Base-by-base conservation (phyloP, 140 eudicot genomes). In the Oenanthe javanica region DNA sequence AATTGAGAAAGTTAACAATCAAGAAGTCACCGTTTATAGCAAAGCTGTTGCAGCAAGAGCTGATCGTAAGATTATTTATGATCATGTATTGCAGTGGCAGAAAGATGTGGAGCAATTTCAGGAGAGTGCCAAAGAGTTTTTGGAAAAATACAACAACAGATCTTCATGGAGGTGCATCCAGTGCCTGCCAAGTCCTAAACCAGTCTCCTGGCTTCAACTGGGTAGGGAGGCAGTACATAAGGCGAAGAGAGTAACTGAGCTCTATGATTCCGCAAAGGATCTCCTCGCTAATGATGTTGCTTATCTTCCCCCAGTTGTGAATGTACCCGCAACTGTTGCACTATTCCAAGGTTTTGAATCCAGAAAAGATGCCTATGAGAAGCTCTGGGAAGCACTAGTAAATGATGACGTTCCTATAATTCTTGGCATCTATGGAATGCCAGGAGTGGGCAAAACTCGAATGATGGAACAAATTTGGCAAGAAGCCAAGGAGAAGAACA, bases 371-470 rank as follows among this genome's bases (percentile, higher is more conserved):
- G 61, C 61, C 18, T 52, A 4, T 52, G 61, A 52, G n/a, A 52
- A 3, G n/a, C 61, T 52, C 8, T 52, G 61, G 61, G 6, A 52
- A 52, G n/a, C 1, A 5, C n/a, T 52, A 16, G 61, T 16, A 4
- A 52, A 1, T 18, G 21, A 43, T 1, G 18, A 18, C 55, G n/a
- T 9, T 52, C 9, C 40, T 42, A 0, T 6, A 23, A 48, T 54
- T n/a, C 36, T 76, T 73, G 84, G 84, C 76, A 74, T 55, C 74
- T 13, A 79, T 74, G 43, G 71, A 46, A 9, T 80, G 84, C 18
- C 66, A 75, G 84, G 61, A 16, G n/a, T 52, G 4, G 61, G n/a
- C 7, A 52, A 51, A 52, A 52, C 61, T 52, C 61, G 61, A 52
- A 52, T 52, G 8, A 52, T 16, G n/a, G 61, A 52, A 52, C 61